Evolutionary conservation across 2,329 filamentous ascomycete genomes (phyloP).

Genomic region (Pseudocercospora ulei): DNA sequence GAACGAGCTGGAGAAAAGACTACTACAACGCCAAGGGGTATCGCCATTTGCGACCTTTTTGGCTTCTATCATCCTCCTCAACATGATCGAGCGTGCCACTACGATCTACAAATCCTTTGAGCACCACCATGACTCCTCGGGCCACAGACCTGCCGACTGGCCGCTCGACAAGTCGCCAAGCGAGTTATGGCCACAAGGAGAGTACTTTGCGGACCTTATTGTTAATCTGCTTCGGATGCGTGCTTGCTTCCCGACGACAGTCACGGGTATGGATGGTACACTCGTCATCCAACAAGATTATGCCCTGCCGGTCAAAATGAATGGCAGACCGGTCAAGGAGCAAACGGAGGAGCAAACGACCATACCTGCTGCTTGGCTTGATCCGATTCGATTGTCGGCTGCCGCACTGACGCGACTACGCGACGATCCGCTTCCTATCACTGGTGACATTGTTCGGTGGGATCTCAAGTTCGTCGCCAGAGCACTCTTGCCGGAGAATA

Average conservation of each 20-base stretch:
- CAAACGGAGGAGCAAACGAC: slow-evolving; percentile 16
- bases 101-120: slow-evolving; percentile 43
- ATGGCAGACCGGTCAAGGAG: slow-evolving; percentile 5
- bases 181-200: slow-evolving; percentile 48
- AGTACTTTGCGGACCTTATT: slow-evolving; percentile 50
- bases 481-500: slow-evolving; percentile 20
- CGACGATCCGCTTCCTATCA: slow-evolving; percentile 12
- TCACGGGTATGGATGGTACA: not conserved
- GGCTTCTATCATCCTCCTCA: slow-evolving; percentile 50
- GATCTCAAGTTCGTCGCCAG: slow-evolving; percentile 23
- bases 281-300: slow-evolving; percentile 6
- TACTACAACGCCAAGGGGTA: slow-evolving; percentile 49
- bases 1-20: slow-evolving; percentile 52
- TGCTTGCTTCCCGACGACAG: slow-evolving; percentile 38
- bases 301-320: not conserved
- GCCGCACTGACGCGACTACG: slow-evolving; percentile 14
- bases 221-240: slow-evolving; percentile 52
- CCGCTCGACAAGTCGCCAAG: slow-evolving; percentile 46
- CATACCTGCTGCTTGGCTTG: slow-evolving; percentile 22
- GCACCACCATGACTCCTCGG: too few species aligned
- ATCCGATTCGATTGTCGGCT: slow-evolving; percentile 16
- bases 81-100: slow-evolving; percentile 51
- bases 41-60: slow-evolving; percentile 52
- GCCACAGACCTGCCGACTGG: slow-evolving; percentile 36
- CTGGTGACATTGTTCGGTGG: slow-evolving; percentile 15